Evolutionary conservation across 208 protist genomes (phyloP), one percentile per base, ranked within the genome.

Genomic region (Kentomonas sorsogonicus): DNA sequence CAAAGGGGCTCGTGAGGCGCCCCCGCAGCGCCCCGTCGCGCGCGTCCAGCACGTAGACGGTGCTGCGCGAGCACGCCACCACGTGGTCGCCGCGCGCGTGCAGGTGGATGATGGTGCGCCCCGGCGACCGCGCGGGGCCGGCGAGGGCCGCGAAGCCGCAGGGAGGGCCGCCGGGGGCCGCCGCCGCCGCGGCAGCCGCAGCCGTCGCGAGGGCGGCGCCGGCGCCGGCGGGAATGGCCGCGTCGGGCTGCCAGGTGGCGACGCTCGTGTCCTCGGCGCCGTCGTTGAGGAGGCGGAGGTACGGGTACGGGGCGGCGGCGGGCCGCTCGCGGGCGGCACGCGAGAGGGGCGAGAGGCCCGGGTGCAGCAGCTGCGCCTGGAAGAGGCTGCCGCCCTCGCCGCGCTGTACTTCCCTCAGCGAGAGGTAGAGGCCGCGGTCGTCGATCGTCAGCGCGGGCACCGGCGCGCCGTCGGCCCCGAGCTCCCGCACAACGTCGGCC

Each of bases 1-100:
- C 77, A 60, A 86, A 92, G 20, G 85, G 75, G 65, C 78, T 78
- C 45, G 54, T 65, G 29, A 74, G 65, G 36, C 67, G 57, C 16
- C 77, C 81, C 11, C 79, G 25, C n/a, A 45, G 56, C 25, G 70
- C 66, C 69, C 73, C 69, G 53, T 76, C 66, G 29, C 46, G 41
- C 23, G 68, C 66, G 39, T 69, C 61, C 51, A 76, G 89, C 20
- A 88, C 68, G 34, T 74, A 53, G 44, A 92, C 78, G 39, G 75
- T 71, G 29, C 74, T 66, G 30, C 48, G 40, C 18, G 85, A 82
- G 31, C 72, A 72, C 3, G 73, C 72, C 33, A 78, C 74, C 18
- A 93, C 62, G 60, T 79, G 72, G 33, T 72, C 67, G 34, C 72
- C 79, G 1, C 78, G 52, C 38, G 77, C 61, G 68, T 90, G 77